These are phyloP conservation scores for Trametes cingulata DNA, from an alignment of 768 basidiomycete genomes.

Conservation along the genomic window DNA sequence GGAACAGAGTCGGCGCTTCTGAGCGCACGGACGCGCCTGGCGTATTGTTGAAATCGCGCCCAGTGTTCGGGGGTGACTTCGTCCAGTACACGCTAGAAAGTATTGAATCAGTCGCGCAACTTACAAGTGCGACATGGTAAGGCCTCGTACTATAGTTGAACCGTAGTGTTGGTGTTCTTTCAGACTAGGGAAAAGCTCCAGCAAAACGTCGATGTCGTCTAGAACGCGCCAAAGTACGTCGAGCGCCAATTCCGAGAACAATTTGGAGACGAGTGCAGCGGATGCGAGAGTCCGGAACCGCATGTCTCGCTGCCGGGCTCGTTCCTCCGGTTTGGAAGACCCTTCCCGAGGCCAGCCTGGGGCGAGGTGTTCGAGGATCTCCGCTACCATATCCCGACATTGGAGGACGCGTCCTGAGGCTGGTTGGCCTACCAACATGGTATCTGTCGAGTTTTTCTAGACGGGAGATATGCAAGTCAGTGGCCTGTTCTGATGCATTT, in stretches of 20 bases:
- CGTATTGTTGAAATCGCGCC: not conserved
- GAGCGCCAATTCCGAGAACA: not conserved
- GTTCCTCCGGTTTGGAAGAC: not conserved
- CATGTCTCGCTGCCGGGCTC: not conserved
- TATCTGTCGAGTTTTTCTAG: not conserved
- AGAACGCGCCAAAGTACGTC: not conserved
- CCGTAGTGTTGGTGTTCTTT: not conserved
- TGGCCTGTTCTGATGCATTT: too few relatives aligned
- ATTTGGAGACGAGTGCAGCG: not conserved
- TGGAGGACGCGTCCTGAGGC: not conserved
- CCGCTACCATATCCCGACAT: not conserved
- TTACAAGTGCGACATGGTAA: too few relatives aligned
- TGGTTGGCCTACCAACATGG: not conserved
- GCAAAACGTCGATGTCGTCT: not conserved
- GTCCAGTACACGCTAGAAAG: not conserved
- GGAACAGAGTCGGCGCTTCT: not conserved
- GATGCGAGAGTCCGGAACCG: not conserved
- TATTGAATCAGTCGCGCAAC: too few relatives aligned
- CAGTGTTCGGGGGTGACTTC: not conserved
- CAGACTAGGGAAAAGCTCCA: not conserved
- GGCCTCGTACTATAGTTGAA: not conserved
- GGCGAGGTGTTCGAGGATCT: not conserved
- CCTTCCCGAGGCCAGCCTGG: not conserved
- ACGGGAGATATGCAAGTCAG: not conserved
- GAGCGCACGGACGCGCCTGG: not conserved